Conservation (phyloP, 73 alveolate species). For the Paramecium biaurelia region DNA sequence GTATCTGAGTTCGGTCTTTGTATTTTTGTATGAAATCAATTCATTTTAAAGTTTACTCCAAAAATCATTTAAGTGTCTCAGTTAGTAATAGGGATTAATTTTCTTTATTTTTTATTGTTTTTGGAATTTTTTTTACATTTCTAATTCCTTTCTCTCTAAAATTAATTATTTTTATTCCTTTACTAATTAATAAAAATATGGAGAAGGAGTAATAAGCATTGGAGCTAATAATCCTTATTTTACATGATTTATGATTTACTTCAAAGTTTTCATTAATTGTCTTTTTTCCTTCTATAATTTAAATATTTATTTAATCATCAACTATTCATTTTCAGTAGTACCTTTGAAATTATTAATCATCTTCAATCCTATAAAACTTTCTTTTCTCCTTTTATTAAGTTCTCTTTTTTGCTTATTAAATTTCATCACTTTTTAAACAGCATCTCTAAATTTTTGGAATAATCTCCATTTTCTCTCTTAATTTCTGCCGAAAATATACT, state of each 20-base stretch:
- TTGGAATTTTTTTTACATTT: neutral
- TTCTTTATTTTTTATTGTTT: neutral
- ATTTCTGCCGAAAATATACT: neutral
- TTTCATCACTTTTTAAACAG: neutral
- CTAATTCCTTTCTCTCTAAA: neutral
- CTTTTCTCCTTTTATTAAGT: neutral
- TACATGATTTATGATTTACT: neutral
- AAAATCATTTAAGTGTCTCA: neutral
- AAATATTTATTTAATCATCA: neutral
- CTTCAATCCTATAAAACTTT: neutral
- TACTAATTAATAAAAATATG: neutral
- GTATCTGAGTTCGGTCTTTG: neutral
- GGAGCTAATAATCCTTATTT: neutral
- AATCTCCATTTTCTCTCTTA: slow-evolving; percentile 9
- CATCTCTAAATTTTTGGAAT: neutral
- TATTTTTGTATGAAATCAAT: neutral
- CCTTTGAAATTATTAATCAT: slow-evolving; percentile 8
- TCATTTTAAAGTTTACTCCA: neutral
- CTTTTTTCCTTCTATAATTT: neutral
- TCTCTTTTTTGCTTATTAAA: neutral
- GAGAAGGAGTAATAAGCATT: neutral
- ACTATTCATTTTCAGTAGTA: neutral
- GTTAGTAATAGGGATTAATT: neutral
- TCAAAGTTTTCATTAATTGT: neutral
- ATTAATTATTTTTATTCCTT: neutral